Percentiles rank a stretch among this genome's conserved stretches.
Conservation (phyloP, 2,329 filamentous ascomycete species). For the Clonostachys sp. region DNA sequence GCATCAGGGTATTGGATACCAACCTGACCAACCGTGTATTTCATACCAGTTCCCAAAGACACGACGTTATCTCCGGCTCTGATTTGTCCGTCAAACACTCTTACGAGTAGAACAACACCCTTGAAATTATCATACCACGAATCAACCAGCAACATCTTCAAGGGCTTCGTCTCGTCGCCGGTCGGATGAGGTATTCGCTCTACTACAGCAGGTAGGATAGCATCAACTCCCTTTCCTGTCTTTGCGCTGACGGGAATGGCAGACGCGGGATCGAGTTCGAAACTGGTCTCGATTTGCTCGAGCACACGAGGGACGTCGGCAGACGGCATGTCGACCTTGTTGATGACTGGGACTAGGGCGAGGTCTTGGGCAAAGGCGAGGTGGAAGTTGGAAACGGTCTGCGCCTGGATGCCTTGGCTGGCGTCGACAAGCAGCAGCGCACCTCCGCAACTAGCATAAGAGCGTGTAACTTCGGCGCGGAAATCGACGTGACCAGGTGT, state of each 20-base stretch:
- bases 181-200: slow-evolving; percentile 77
- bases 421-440: slow-evolving; percentile 91
- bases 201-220: slow-evolving; percentile 80
- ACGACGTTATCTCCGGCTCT: slow-evolving; percentile 79
- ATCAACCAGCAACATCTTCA: slow-evolving; percentile 86
- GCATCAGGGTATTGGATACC: slow-evolving; percentile 93
- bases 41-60: slow-evolving; percentile 82
- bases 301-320: slow-evolving; percentile 84
- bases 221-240: slow-evolving; percentile 81
- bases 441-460: slow-evolving; percentile 93
- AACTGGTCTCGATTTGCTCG: slow-evolving; percentile 78
- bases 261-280: slow-evolving; percentile 77
- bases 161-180: slow-evolving; percentile 67
- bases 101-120: slow-evolving; percentile 85
- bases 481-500: slow-evolving; percentile 98
- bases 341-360: slow-evolving; percentile 83
- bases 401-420: slow-evolving; percentile 92
- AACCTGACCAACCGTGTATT: slow-evolving; percentile 92
- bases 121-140: slow-evolving; percentile 98
- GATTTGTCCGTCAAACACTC: slow-evolving; percentile 85
- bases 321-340: slow-evolving; percentile 91
- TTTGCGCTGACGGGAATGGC: slow-evolving; percentile 80
- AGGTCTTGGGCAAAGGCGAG: slow-evolving; percentile 91
- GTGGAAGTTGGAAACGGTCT: slow-evolving; percentile 98
- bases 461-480: slow-evolving; percentile 89